These are phyloP conservation scores for Oldenlandia corymbosa DNA, from an alignment of 257 asterid genomes.

Conservation along the genomic window DNA sequence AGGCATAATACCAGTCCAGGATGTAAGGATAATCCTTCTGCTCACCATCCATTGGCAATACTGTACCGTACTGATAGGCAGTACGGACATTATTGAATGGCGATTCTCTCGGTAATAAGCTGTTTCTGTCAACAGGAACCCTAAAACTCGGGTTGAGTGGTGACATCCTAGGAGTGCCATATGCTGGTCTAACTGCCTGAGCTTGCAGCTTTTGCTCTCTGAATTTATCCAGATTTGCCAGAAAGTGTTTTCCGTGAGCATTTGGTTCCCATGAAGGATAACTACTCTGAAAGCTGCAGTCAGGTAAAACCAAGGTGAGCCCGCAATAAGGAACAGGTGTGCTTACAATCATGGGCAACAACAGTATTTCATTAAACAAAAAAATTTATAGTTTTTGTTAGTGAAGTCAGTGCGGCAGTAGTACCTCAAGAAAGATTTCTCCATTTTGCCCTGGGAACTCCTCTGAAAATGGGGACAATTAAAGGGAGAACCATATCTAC, in stretches of 20 bases:
- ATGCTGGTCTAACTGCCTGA: slow-evolving; percentile 27
- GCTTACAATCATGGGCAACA: neutral
- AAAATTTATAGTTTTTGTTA: neutral
- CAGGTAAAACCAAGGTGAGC: slow-evolving; percentile 9
- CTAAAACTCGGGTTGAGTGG: slow-evolving; percentile 39
- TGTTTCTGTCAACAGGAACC: slow-evolving; percentile 33
- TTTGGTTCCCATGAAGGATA: slow-evolving; percentile 87
- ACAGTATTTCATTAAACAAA: neutral
- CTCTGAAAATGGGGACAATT: slow-evolving; percentile 47
- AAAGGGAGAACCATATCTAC: slow-evolving; percentile 69
- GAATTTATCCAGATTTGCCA: slow-evolving; percentile 50
- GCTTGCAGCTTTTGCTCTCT: slow-evolving; percentile 65
- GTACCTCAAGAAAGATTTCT: slow-evolving; percentile 90
- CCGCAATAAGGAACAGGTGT: neutral
- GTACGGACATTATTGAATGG: slow-evolving; percentile 27
- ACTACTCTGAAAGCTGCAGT: slow-evolving; percentile 66
- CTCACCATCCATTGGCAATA: slow-evolving; percentile 65
- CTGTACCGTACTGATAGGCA: slow-evolving; percentile 42
- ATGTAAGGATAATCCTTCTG: slow-evolving; percentile 64
- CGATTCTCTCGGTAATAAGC: slow-evolving; percentile 34
- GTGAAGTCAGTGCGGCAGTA: neutral
- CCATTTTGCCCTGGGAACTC: slow-evolving; percentile 99
- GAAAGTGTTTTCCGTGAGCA: slow-evolving; percentile 66
- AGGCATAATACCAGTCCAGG: slow-evolving; percentile 77
- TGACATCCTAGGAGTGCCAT: slow-evolving; percentile 29